Evolutionary conservation across 495 filamentous ascomycete species (phyloP), one percentile per base, ranked within the genome.

Genomic region (Elaphomyces granulatus): DNA sequence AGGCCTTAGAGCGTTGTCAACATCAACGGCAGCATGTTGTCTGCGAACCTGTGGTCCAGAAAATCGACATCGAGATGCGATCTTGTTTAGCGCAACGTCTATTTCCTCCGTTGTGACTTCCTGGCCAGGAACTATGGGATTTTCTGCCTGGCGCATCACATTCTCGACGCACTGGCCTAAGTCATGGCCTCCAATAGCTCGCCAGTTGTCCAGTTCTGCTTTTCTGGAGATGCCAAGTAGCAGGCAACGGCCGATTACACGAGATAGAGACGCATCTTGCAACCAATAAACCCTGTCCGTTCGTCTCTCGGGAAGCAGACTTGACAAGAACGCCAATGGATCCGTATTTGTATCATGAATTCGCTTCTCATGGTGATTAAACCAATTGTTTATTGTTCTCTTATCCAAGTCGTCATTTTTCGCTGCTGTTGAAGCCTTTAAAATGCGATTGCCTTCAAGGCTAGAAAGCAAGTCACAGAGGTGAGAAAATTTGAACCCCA

Each of bases 261-360:
- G 66, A 26, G 76, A 71, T 1, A 93, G 62, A 2, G 63, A 66
- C 9, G 55, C 55, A 12, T 70, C 66, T 44, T 81, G 70, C 1
- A 90, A 58, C 41, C 60, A 62, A 52, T 86, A 93, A 7, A 84
- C 78, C 16, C 84, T 69, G 52, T 93, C 86, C 0, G 69, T 70
- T 40, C 83, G 66, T 48, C 72, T 77, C 43, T 83, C 76, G 0
- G 86, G 86, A 14, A 87, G 70, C 10, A 93, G 61, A 19, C 76
- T 74, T 2, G 80, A 84, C 0, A 90, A 66, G 15, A 90, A 58
- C 0, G 78, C 76, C 2, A 71, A 56, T 23, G 54, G 58, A 45
- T 77, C 64, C 2, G 72, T 71, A 34, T 64, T 58, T 3, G 64
- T 53, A 2, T 62, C 62, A 51, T 72, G 43, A 4, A 87, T 61